Percentiles rank a stretch among this genome's conserved stretches.
These are phyloP conservation scores for Leccinum subrobustum DNA, from an alignment of 1,284 basidiomycete genomes.

Conservation along the genomic window DNA sequence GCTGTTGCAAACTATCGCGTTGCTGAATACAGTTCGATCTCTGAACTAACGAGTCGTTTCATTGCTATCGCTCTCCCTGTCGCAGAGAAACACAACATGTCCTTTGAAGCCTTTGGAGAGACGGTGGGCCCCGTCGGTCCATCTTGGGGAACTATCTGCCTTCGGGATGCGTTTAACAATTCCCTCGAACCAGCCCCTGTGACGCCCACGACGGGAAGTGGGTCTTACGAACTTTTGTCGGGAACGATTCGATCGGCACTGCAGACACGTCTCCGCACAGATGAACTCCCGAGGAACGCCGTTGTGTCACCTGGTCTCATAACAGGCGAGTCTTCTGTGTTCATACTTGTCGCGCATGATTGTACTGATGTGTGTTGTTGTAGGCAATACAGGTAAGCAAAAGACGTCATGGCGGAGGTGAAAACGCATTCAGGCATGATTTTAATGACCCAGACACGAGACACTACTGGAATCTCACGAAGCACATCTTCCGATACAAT, in stretches of 20 bases:
- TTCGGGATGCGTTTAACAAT: conserved; percentile 39
- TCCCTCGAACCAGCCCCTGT: conserved; percentile 50
- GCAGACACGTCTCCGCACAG: conserved; percentile 28
- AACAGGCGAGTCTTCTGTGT: conserved; percentile 28
- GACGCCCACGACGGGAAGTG: conserved; percentile 41
- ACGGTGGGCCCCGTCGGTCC: conserved; percentile 20
- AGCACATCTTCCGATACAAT: conserved; percentile 52
- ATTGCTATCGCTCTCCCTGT: conserved; percentile 34
- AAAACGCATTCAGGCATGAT: conserved; percentile 23
- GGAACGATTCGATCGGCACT: conserved; percentile 45
- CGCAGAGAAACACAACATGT: conserved; percentile 39
- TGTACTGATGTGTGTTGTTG: conserved; percentile 7
- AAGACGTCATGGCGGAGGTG: conserved; percentile 19
- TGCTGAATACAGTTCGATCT: conserved; percentile 37
- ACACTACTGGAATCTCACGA: conserved; percentile 45
- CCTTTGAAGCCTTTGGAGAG: conserved; percentile 43
- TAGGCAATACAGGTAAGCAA: conserved; percentile 35
- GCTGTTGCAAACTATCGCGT: conserved; percentile 44
- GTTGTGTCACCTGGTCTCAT: conserved; percentile 19
- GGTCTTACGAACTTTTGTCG: conserved; percentile 46
- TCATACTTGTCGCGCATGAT: background rate
- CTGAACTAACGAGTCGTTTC: conserved; percentile 36
- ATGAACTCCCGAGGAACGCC: conserved; percentile 13
- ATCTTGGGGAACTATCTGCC: conserved; percentile 24
- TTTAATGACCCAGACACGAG: conserved; percentile 40